Evolutionary conservation across 495 filamentous ascomycete genomes (phyloP).

Genomic region (Penicillium odoratum): DNA sequence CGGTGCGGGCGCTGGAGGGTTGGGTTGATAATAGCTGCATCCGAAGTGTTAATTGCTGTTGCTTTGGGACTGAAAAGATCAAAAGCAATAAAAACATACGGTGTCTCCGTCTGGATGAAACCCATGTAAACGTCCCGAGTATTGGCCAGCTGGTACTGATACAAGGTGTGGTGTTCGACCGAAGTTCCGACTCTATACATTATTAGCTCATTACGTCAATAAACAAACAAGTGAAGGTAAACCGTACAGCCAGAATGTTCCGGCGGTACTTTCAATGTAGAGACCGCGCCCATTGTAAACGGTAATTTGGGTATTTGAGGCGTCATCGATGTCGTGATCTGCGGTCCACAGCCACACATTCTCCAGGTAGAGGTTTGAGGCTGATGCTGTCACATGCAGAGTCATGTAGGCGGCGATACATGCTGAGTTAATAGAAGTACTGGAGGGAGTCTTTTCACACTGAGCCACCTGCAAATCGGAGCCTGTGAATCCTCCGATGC

Average conservation of each 20-base stretch:
- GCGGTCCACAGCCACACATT: conserved; percentile 65
- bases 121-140: conserved; percentile 67
- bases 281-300: conserved; percentile 64
- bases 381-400: conserved; percentile 56
- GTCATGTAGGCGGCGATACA: conserved; percentile 62
- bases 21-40: conserved; percentile 51
- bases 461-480: conserved; percentile 67
- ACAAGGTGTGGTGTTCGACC: conserved; percentile 68
- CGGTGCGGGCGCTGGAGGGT: conserved; percentile 50
- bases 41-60: neutral
- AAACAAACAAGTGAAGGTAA: neutral
- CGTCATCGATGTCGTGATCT: conserved; percentile 67
- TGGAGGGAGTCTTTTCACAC: conserved; percentile 53
- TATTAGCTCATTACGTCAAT: neutral
- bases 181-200: conserved; percentile 40
- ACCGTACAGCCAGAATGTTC: conserved; percentile 59
- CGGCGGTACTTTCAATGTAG: conserved; percentile 49
- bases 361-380: conserved; percentile 53
- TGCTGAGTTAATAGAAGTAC: conserved; percentile 40
- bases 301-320: conserved; percentile 55
- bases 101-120: conserved; percentile 79
- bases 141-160: conserved; percentile 72
- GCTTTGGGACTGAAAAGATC: neutral
- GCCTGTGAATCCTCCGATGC: conserved; percentile 70
- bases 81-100: conserved; percentile 32